phyloP scores from a whole-genome alignment of 2,329 filamentous ascomycete species.

The Aspergillus niger region DNA sequence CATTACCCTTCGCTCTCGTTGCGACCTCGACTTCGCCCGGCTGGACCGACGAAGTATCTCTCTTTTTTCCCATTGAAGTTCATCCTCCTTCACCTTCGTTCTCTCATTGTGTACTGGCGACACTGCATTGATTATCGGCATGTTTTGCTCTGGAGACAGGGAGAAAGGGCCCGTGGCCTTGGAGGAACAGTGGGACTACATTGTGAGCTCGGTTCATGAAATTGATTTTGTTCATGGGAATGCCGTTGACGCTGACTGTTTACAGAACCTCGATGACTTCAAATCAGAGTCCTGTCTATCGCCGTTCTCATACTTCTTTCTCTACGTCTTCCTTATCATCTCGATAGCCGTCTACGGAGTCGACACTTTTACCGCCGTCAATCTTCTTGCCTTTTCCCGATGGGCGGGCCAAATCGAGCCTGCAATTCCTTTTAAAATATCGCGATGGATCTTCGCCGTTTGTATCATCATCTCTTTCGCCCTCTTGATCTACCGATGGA shows the following conservation, averaged over 20 bases:
- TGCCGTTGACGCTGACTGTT: slow-evolving; percentile 11
- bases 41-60: slow-evolving; percentile 38
- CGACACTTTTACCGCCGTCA: slow-evolving; percentile 91
- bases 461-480: slow-evolving; percentile 91
- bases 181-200: slow-evolving; percentile 94
- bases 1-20: slow-evolving; percentile 12
- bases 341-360: slow-evolving; percentile 84
- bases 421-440: slow-evolving; percentile 71
- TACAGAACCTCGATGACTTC: slow-evolving; percentile 70
- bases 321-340: slow-evolving; percentile 77
- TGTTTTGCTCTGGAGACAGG: slow-evolving; percentile 66
- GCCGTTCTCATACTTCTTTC: slow-evolving; percentile 77
- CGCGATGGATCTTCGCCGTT: slow-evolving; percentile 92
- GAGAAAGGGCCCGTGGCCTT: slow-evolving; percentile 68
- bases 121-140: slow-evolving; percentile 45
- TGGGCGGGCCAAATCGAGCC: slow-evolving; percentile 86
- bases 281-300: slow-evolving; percentile 76
- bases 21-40: slow-evolving; percentile 34
- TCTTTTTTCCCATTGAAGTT: slow-evolving; percentile 7
- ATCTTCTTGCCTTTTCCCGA: slow-evolving; percentile 81
- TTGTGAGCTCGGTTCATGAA: slow-evolving; percentile 57
- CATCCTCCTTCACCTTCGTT: background rate
- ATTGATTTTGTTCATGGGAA: background rate
- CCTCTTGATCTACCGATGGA: slow-evolving; percentile 76
- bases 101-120: slow-evolving; percentile 25